Evolutionary conservation across 2,329 filamentous ascomycete species (phyloP).

Genomic region (Fusarium globosum): DNA sequence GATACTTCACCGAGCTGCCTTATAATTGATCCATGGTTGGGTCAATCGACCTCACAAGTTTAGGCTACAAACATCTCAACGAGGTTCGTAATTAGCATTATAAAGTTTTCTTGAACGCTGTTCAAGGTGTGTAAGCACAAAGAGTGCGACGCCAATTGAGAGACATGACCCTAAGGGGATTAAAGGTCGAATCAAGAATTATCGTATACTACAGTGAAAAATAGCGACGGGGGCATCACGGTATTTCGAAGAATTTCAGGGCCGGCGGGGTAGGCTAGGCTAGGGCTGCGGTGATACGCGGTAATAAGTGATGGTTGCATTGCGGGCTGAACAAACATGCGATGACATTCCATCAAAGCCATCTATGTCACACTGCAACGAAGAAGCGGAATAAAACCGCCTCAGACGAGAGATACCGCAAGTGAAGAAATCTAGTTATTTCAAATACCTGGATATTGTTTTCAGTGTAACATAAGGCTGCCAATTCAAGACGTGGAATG

Average conservation of each 20-base stretch:
- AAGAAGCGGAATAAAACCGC: not conserved
- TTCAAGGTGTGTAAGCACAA: too few relatives aligned
- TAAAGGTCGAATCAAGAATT: not conserved
- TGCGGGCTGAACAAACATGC: not conserved
- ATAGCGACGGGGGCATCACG: not conserved
- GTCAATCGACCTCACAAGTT: not conserved
- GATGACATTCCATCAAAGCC: not conserved
- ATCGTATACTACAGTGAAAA: not conserved
- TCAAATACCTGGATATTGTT: not conserved
- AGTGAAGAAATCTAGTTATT: not conserved
- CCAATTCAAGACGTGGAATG: not conserved
- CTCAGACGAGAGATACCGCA: rapidly evolving
- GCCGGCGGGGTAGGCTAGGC: not conserved
- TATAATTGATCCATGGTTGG: too few relatives aligned
- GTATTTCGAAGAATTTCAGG: not conserved
- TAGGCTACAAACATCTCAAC: rapidly evolving
- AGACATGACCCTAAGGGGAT: too few relatives aligned
- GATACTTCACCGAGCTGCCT: rapidly evolving
- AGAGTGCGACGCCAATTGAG: too few relatives aligned
- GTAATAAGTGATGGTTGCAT: not conserved
- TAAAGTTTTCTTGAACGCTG: not conserved
- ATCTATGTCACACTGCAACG: not conserved
- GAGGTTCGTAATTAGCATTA: not conserved
- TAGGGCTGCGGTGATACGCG: not conserved
- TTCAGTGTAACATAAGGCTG: not conserved